A percentile compares a stretch with the other conserved stretches of the same genome.
Evolutionary conservation across 371 early-diverging fungal genomes (phyloP).

Genomic region (Circinella minor): DNA sequence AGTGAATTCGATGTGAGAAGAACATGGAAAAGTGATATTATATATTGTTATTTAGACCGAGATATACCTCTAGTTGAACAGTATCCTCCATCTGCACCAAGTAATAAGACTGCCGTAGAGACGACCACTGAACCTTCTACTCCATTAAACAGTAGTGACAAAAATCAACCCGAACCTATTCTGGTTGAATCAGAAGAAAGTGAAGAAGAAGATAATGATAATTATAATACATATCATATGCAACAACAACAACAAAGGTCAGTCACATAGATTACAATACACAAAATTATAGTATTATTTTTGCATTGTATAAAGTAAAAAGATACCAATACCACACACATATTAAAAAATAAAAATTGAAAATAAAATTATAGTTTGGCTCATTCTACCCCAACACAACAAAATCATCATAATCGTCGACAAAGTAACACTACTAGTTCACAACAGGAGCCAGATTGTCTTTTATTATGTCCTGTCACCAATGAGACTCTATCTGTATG

Average conservation of each 20-base stretch:
- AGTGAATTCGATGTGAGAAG: too few relatives aligned
- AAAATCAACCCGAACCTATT: slow-evolving; percentile 7
- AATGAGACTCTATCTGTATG: slow-evolving; percentile 13
- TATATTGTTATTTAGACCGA: neutral
- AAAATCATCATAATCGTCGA: neutral
- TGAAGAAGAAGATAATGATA: slow-evolving; percentile 11
- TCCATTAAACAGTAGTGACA: neutral
- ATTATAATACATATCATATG: too few relatives aligned
- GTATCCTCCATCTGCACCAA: neutral
- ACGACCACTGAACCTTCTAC: neutral
- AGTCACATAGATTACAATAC: neutral
- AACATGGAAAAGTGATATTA: neutral
- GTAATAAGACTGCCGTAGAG: neutral
- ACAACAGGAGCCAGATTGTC: neutral
- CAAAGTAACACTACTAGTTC: neutral
- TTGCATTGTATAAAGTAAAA: too few relatives aligned
- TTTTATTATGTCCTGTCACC: slow-evolving; percentile 6
- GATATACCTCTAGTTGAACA: neutral
- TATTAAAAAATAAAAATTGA: too few relatives aligned
- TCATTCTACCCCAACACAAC: neutral
- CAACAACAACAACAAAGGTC: neutral
- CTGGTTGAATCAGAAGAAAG: slow-evolving; percentile 15
- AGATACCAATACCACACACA: too few relatives aligned
- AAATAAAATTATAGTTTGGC: neutral
- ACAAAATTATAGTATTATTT: too few relatives aligned